Percentiles rank a stretch among this genome's conserved stretches.
phyloP scores from a whole-genome alignment of 768 basidiomycete species.

The Hortiboletus campestris region DNA sequence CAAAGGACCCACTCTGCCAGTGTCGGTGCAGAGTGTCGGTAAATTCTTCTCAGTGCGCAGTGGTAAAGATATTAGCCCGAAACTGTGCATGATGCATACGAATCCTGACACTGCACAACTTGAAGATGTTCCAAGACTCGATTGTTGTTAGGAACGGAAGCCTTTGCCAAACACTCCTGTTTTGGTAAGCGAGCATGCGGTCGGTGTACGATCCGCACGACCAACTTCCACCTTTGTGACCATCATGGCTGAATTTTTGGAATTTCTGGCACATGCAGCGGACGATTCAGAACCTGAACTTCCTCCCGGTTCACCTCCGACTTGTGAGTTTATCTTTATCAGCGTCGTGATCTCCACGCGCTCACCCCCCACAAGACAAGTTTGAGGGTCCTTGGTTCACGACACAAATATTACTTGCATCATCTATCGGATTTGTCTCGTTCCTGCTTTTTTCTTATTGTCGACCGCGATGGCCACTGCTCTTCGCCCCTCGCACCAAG shows the following conservation, averaged over 20 bases:
- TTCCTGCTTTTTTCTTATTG: constrained; percentile 90
- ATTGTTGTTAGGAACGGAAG: constrained; percentile 16
- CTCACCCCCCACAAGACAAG: constrained; percentile 46
- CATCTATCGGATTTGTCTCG: constrained; percentile 70
- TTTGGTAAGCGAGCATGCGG: constrained; percentile 16
- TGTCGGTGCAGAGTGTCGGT: too few species aligned
- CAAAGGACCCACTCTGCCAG: too few species aligned
- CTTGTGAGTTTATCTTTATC: constrained; percentile 41
- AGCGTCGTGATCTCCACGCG: not conserved
- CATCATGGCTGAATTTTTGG: constrained; percentile 13
- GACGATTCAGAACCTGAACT: constrained; percentile 41
- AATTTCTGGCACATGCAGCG: constrained; percentile 20
- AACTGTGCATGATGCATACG: too few species aligned
- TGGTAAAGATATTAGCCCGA: too few species aligned
- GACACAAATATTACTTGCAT: constrained; percentile 81
- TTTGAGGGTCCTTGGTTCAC: constrained; percentile 96
- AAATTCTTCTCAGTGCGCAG: too few species aligned
- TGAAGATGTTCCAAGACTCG: too few species aligned
- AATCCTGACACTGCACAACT: too few species aligned
- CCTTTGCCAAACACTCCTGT: constrained; percentile 20
- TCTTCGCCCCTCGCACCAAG: constrained; percentile 92
- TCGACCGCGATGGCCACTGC: constrained; percentile 81
- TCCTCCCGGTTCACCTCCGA: constrained; percentile 66
- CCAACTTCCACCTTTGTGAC: not conserved
- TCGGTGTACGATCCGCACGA: not conserved